Conservation (phyloP, 169 alveolate species). For the Pseudocohnilembus persalinus region DNA sequence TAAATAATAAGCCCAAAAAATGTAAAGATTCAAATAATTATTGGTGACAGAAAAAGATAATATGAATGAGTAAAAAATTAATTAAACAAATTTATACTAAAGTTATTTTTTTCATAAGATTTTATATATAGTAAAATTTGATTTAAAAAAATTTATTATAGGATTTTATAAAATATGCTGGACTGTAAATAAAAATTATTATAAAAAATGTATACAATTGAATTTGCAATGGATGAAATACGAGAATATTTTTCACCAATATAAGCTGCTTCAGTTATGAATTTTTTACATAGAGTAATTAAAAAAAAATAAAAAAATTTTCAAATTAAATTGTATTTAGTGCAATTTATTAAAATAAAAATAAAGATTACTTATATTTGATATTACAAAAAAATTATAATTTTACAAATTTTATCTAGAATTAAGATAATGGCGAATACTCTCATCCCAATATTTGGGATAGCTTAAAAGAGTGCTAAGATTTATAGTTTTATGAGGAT, state of each 20-base stretch:
- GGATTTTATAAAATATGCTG: neutral
- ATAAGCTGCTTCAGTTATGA: neutral
- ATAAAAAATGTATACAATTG: neutral
- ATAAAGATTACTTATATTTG: too few species aligned
- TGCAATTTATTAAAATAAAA: too few species aligned
- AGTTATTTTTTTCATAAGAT: too few species aligned
- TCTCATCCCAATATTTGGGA: neutral
- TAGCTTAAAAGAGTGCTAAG: neutral
- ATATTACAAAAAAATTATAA: too few species aligned
- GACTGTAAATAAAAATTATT: too few species aligned
- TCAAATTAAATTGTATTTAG: too few species aligned
- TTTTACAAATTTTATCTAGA: neutral
- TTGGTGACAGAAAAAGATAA: constrained; percentile 32
- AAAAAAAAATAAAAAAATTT: too few species aligned
- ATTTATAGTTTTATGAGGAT: neutral
- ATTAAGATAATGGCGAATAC: neutral
- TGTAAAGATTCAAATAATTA: constrained; percentile 35
- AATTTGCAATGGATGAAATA: neutral
- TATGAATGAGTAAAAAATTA: constrained; percentile 24
- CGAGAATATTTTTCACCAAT: neutral
- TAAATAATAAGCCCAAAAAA: constrained; percentile 24
- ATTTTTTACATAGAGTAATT: neutral
- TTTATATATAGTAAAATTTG: neutral
- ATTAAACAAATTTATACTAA: too few species aligned
- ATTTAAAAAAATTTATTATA: too few species aligned